These are phyloP conservation scores for Eucalyptus curtisii DNA, from an alignment of 345 rosid genomes.

Conservation along the genomic window DNA sequence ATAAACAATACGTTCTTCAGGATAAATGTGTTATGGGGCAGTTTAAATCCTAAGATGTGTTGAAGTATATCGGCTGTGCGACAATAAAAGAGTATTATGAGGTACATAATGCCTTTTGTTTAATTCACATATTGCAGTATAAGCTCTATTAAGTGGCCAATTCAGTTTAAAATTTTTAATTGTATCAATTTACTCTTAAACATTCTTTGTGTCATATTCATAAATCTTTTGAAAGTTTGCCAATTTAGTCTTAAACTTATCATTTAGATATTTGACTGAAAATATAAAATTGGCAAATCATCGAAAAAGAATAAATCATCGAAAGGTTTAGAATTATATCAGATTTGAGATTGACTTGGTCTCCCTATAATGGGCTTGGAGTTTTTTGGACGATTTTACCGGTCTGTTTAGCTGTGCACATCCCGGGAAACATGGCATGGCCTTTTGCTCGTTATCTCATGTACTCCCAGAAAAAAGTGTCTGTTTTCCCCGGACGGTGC, in stretches of 20 bases:
- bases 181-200: rapidly evolving
- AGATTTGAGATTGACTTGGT: too few relatives aligned
- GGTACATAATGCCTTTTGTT: neutral
- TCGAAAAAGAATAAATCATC: too few relatives aligned
- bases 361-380: too few relatives aligned
- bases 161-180: too few relatives aligned
- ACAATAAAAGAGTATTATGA: neutral
- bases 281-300: neutral
- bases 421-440: neutral
- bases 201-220: rapidly evolving
- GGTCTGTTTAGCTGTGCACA: neutral
- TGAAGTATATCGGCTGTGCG: neutral
- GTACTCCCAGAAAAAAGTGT: neutral
- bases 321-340: too few relatives aligned
- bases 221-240: rapidly evolving
- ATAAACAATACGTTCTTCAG: neutral
- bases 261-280: neutral
- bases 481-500: neutral
- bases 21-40: neutral
- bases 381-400: neutral
- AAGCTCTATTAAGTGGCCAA: neutral
- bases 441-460: neutral
- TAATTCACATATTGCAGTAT: neutral
- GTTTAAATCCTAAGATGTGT: neutral
- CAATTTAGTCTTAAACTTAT: too few relatives aligned